Base-by-base conservation (phyloP, 2,329 filamentous ascomycete species). In the Juglanconis juglandina region DNA sequence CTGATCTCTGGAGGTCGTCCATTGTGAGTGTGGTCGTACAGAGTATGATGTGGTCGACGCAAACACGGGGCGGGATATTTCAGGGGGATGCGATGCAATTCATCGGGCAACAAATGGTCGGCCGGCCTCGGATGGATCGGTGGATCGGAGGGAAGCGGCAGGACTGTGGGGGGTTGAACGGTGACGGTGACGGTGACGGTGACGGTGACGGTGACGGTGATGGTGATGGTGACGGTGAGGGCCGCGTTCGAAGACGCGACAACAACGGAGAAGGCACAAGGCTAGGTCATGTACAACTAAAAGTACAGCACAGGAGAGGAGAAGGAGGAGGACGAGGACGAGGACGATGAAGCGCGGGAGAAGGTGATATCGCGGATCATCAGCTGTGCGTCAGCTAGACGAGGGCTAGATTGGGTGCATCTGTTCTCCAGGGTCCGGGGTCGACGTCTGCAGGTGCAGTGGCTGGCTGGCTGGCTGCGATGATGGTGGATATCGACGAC, bases 1-100 rank as follows among this genome's bases (percentile, higher is more conserved):
- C 94, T 76, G 90, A 83, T 77, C 92, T 87, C 73, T 90, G 88
- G 71, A 94, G 84, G 71, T 88, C 88, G 63, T 91, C 88, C 87
- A 91, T 91, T 70, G 63, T 50, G 37, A 13, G 30, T 11, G n/a
- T 13, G 30, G 46, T 33, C 33, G 24, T 24, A 24, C 24, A 24
- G 24, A 30, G 5, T 57, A 34, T 61, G 68, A 66, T 56, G 65
- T 60, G 32, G 39, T 61, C 63, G 58, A 66, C 66, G 67, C 67
- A 66, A 70, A 52, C 34, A 32, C 34, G 37, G 34, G 51, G 50
- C 49, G 35, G 44, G 53, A 44, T 37, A 61, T 35, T 34, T 58
- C 48, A 52, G 39, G 55, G 55, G 55, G 48, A 44, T 37, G 49
- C 13, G 41, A 41, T 49, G 49, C 58, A 54, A 58, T 49, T 55